Conservation (phyloP, 768 basidiomycete species). For the Lactarius evosmus region DNA sequence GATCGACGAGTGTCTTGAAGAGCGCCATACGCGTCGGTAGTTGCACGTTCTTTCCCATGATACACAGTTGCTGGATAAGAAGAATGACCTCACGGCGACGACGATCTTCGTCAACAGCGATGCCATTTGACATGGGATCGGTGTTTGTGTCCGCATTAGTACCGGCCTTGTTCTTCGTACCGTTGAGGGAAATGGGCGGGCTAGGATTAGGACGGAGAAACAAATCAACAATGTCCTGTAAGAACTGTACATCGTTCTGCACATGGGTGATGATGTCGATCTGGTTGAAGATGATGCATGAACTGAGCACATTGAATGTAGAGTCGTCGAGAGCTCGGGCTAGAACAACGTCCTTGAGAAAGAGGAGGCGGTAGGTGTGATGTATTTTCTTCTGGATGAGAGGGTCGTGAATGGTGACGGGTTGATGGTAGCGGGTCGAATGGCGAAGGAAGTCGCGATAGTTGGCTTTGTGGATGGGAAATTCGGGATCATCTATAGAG, state of each 20-base stretch:
- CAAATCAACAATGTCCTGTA: slow-evolving; percentile 71
- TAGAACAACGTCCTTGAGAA: slow-evolving; percentile 97
- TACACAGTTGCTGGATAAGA: slow-evolving; percentile 87
- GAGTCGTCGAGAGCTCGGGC: slow-evolving; percentile 93
- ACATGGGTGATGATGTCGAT: slow-evolving; percentile 95
- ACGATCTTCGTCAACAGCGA: slow-evolving; percentile 25
- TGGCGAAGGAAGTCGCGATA: slow-evolving; percentile 91
- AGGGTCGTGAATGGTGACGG: slow-evolving; percentile 76
- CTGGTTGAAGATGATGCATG: slow-evolving; percentile 97
- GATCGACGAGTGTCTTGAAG: slow-evolving; percentile 84
- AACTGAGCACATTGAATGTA: slow-evolving; percentile 95
- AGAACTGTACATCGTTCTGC: slow-evolving; percentile 70
- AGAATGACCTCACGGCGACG: slow-evolving; percentile 75
- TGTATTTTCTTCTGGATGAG: slow-evolving; percentile 85
- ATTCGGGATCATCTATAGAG: slow-evolving; percentile 87
- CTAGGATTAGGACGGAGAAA: slow-evolving; percentile 46
- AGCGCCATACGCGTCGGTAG: slow-evolving; percentile 79
- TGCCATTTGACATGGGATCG: slow-evolving; percentile 22
- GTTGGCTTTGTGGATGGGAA: slow-evolving; percentile 93
- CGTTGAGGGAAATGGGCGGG: slow-evolving; percentile 32
- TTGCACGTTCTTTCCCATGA: slow-evolving; percentile 97
- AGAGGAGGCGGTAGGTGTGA: slow-evolving; percentile 95
- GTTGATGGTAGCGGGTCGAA: slow-evolving; percentile 83
- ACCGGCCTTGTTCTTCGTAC: slow-evolving; percentile 30
- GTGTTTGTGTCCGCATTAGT: slow-evolving; percentile 29